Conservation (phyloP, 208 protist genomes). For the Leishmania tarentolae region DNA sequence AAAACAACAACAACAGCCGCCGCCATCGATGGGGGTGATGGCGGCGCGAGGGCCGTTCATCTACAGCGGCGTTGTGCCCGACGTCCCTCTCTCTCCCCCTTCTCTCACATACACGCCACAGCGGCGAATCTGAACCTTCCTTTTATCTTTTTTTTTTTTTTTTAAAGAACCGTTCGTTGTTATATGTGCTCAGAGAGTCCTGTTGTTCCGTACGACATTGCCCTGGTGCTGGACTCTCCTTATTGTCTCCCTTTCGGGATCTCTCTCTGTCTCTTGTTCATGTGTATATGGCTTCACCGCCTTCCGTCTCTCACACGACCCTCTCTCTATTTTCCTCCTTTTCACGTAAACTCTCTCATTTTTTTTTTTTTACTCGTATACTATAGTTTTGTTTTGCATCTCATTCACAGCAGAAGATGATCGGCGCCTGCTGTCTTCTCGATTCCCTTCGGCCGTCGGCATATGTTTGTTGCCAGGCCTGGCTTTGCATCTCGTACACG, state of each 20-base stretch:
- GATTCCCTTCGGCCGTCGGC: too few species aligned
- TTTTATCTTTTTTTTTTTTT: conserved; percentile 5
- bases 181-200: background rate
- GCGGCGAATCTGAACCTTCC: background rate
- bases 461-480: too few species aligned
- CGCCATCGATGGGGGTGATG: background rate
- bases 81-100: background rate
- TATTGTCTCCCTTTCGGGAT: background rate
- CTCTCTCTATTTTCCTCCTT: background rate
- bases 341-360: background rate
- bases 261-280: background rate
- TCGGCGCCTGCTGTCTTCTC: too few species aligned
- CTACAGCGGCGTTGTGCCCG: background rate
- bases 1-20: background rate
- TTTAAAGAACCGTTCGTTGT: background rate
- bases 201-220: background rate
- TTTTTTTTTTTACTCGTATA: background rate
- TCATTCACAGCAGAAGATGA: too few species aligned
- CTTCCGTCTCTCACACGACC: background rate
- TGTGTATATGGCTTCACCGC: background rate
- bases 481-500: too few species aligned
- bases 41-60: background rate
- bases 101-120: background rate
- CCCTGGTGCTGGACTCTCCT: background rate
- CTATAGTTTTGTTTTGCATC: background rate